phyloP scores from a whole-genome alignment of 2,329 filamentous ascomycete species.

The Colletotrichum lindemuthianum region DNA sequence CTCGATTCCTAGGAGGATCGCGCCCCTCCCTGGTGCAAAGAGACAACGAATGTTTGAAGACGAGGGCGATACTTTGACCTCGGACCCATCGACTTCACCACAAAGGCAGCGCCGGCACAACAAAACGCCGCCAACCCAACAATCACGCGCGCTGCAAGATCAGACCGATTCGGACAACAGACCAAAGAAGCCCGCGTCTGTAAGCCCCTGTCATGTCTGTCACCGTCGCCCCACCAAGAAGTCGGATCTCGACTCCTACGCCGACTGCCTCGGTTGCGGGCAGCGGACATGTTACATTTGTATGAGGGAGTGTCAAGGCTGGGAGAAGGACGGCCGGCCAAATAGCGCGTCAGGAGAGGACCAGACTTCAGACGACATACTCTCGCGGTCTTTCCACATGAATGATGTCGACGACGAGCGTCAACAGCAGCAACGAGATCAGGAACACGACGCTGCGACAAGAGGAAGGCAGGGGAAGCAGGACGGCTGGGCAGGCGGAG shows the following conservation, averaged over 20 bases:
- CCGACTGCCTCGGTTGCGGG: slow-evolving; percentile 70
- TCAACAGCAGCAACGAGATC: slow-evolving; percentile 24
- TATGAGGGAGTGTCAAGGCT: slow-evolving; percentile 69
- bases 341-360: slow-evolving; percentile 29
- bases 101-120: slow-evolving; percentile 18
- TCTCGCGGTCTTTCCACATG: slow-evolving; percentile 61
- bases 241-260: slow-evolving; percentile 72
- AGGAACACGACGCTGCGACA: slow-evolving; percentile 14
- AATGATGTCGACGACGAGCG: slow-evolving; percentile 54
- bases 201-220: slow-evolving; percentile 74
- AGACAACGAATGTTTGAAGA: slow-evolving; percentile 32
- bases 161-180: slow-evolving; percentile 21
- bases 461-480: background rate
- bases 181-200: slow-evolving; percentile 39
- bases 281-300: slow-evolving; percentile 76
- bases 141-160: slow-evolving; percentile 5
- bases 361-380: slow-evolving; percentile 32
- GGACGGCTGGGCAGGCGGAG: slow-evolving; percentile 51
- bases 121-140: slow-evolving; percentile 22
- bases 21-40: slow-evolving; percentile 25
- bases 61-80: background rate
- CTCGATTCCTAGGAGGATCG: slow-evolving; percentile 19
- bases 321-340: slow-evolving; percentile 41
- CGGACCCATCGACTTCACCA: background rate
- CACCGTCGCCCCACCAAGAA: slow-evolving; percentile 72